These are phyloP conservation scores for Fusarium austroafricanum DNA, from an alignment of 2,329 filamentous ascomycete genomes.

Conservation along the genomic window DNA sequence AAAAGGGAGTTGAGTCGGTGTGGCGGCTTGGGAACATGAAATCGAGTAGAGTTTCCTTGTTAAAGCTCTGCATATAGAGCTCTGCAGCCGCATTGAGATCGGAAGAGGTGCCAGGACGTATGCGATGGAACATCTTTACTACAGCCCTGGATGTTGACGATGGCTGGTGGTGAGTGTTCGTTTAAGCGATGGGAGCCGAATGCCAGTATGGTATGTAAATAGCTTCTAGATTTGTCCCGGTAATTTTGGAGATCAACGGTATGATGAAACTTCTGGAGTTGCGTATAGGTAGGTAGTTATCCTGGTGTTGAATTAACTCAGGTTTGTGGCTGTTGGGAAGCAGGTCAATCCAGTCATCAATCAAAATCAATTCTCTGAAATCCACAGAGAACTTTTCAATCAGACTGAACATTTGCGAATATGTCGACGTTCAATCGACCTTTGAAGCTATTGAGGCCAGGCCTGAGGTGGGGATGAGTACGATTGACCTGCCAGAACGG, in stretches of 20 bases:
- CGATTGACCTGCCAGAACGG: slow-evolving; percentile 25
- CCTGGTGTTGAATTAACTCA: neutral
- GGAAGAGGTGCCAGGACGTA: slow-evolving; percentile 49
- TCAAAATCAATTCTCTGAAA: neutral
- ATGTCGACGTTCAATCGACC: neutral
- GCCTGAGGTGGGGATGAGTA: neutral
- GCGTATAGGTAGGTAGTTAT: neutral
- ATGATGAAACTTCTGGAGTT: neutral
- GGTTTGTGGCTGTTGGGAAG: neutral
- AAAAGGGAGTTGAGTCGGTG: slow-evolving; percentile 36
- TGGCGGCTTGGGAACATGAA: slow-evolving; percentile 48
- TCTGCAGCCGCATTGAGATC: slow-evolving; percentile 45
- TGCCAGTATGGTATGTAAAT: neutral
- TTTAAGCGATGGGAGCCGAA: neutral
- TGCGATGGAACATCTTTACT: slow-evolving; percentile 31
- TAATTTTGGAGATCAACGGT: neutral
- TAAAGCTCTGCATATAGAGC: slow-evolving; percentile 49
- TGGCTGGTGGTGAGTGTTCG: neutral
- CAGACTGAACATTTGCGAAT: neutral
- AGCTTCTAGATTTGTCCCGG: neutral
- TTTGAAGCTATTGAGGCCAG: neutral
- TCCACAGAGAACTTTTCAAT: neutral
- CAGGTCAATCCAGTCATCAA: neutral
- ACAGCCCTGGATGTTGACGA: slow-evolving; percentile 20
- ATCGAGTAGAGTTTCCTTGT: slow-evolving; percentile 47